Percentiles rank a stretch among this genome's conserved stretches.
phyloP scores from a whole-genome alignment of 345 rosid species.

The Sisymbrium irio region DNA sequence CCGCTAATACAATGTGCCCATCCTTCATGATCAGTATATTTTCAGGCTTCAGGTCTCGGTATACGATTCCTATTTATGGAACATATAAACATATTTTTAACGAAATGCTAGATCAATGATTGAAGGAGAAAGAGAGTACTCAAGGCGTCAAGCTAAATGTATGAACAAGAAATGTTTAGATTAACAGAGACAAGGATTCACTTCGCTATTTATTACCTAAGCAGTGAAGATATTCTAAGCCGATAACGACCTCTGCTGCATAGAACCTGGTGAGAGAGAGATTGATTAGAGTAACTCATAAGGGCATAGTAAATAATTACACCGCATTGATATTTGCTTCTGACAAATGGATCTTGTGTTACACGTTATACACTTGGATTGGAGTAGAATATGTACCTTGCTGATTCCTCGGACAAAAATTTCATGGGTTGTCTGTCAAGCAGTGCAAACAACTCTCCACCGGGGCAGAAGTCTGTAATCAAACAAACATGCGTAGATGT shows the following conservation, averaged over 20 bases:
- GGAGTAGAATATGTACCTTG: slow-evolving; percentile 49
- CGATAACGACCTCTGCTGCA: slow-evolving; percentile 83
- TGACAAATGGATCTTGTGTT: slow-evolving; percentile 6
- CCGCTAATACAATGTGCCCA: slow-evolving; percentile 79
- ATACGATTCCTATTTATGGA: slow-evolving; percentile 65
- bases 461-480: slow-evolving; percentile 94
- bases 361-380: background rate
- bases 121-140: background rate
- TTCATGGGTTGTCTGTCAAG: slow-evolving; percentile 95
- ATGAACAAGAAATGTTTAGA: background rate
- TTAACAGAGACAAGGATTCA: background rate
- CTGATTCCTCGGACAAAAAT: slow-evolving; percentile 75
- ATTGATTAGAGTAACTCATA: background rate
- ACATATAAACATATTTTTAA: slow-evolving; percentile 6
- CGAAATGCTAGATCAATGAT: background rate
- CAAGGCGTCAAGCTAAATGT: background rate
- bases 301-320: background rate
- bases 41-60: slow-evolving; percentile 96
- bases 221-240: slow-evolving; percentile 96
- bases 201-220: slow-evolving; percentile 51
- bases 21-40: slow-evolving; percentile 82
- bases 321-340: background rate
- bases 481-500: slow-evolving; percentile 92
- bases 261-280: slow-evolving; percentile 63
- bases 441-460: slow-evolving; percentile 90